Base-by-base conservation (phyloP, 2,329 filamentous ascomycete genomes). In the Endoconidiophora laricicola region DNA sequence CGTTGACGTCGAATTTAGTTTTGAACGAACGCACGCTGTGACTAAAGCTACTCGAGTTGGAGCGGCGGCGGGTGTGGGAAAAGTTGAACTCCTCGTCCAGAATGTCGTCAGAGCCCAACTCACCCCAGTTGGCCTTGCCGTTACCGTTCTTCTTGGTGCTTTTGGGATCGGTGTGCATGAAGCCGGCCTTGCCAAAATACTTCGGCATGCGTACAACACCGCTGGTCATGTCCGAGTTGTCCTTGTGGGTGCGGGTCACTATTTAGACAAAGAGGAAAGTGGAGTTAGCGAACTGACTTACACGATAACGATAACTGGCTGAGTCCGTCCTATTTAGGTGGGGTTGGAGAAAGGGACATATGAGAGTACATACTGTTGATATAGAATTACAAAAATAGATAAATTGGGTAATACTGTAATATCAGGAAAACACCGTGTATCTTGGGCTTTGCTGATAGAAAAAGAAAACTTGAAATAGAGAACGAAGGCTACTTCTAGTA, bases 181-280 rank as follows among this genome's bases (percentile, higher is more conserved):
- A 81, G 57, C 90, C 90, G 54, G 78, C 69, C 71, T 95, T 95
- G 66, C 78, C 86, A 65, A 96, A 96, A 77, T 84, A 96, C 62
- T 87, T 86, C 61, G 91, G 90, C 24, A 94, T 69, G 60, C 82
- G 78, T 70, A 94, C 84, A 73, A 93, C 83, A 69, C 88, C 88
- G 68, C 94, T 86, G 70, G 87, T 94, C 72, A 74, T 78, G 9
- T 52, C 50, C 16, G 39, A 22, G 47, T 53, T 49, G 46, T 53
- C 51, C 74, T 96, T 98, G 78, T 90, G 86, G 57, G 90, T 93
- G 65, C 91, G 90, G 71, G 91, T 95, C 90, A 98, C 88, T 94
- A 58, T 26, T 42, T 16, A 40, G 24, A 12, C 20, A 46, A 26
- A 18, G 24, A 44, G 23, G 40, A 42, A 48, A 26, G 20, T 45